Evolutionary conservation across 441 rosid species (phyloP).

Genomic region (Macaranga tanarius): DNA sequence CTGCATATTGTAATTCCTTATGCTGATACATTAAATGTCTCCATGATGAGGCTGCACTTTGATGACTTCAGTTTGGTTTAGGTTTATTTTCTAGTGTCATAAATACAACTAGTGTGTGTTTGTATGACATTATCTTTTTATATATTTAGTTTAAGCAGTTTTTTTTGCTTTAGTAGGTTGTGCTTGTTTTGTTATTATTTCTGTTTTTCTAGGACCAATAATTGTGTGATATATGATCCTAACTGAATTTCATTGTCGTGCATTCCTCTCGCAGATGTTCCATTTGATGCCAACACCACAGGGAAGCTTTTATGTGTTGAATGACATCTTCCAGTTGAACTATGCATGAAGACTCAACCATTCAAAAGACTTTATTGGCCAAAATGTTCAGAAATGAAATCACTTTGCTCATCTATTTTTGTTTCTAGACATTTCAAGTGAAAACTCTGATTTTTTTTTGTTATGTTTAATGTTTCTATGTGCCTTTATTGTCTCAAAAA

Average conservation of each 20-base stretch:
- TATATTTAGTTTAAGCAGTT: no score
- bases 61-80: background rate
- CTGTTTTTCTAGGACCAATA: background rate
- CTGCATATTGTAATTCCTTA: no score
- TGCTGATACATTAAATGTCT: background rate
- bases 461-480: slow-evolving; percentile 29
- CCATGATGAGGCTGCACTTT: background rate
- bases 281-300: slow-evolving; percentile 93
- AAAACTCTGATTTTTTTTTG: slow-evolving; percentile 28
- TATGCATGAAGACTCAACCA: slow-evolving; percentile 57
- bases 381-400: slow-evolving; percentile 21
- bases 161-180: background rate
- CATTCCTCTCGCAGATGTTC: slow-evolving; percentile 69
- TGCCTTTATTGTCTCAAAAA: slow-evolving; percentile 29
- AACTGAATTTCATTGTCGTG: slow-evolving; percentile 15
- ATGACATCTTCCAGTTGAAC: slow-evolving; percentile 97
- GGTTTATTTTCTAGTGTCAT: background rate
- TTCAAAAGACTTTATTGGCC: background rate
- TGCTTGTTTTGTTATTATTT: background rate
- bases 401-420: slow-evolving; percentile 26
- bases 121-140: no score
- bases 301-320: slow-evolving; percentile 90
- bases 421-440: slow-evolving; percentile 35
- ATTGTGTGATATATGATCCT: background rate
- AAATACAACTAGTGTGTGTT: no score